A percentile compares a stretch with the other conserved stretches of the same genome.
phyloP scores from a whole-genome alignment of 2,329 filamentous ascomycete species.

The Peltaster fructicola region DNA sequence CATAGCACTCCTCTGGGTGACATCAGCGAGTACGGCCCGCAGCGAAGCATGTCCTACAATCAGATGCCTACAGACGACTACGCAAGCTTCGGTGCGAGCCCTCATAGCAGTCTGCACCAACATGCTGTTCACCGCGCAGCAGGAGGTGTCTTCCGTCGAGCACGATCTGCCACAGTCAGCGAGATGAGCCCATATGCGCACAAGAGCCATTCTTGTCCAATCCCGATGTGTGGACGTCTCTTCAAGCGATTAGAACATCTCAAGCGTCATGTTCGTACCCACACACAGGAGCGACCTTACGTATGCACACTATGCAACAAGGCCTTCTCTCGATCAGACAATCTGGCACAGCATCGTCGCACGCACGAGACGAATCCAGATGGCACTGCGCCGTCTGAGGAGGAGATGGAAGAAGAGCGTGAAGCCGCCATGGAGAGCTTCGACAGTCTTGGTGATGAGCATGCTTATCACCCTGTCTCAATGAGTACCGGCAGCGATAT shows the following conservation, averaged over 20 bases:
- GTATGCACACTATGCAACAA: constrained; percentile 96
- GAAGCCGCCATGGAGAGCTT: constrained; percentile 59
- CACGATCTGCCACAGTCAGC: constrained; percentile 88
- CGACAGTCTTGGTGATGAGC: constrained; percentile 19
- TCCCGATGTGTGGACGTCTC: constrained; percentile 85
- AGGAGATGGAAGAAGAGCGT: constrained; percentile 77
- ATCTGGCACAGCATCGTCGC: constrained; percentile 77
- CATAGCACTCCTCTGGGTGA: constrained; percentile 80
- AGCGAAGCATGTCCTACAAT: constrained; percentile 25
- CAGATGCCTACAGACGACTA: constrained; percentile 54
- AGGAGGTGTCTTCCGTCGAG: constrained; percentile 67
- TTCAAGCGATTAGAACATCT: constrained; percentile 99
- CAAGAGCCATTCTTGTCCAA: constrained; percentile 98
- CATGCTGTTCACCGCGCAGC: constrained; percentile 42
- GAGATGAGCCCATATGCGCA: constrained; percentile 91
- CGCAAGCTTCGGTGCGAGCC: constrained; percentile 39
- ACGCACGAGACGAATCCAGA: constrained; percentile 65
- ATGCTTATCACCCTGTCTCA: constrained; percentile 13
- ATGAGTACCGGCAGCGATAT: constrained; percentile 13
- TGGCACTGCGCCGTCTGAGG: constrained; percentile 50
- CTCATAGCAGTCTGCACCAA: constrained; percentile 33
- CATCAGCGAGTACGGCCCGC: constrained; percentile 40
- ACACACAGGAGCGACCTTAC: constrained; percentile 98
- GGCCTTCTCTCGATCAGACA: constrained; percentile 95
- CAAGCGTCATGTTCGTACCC: constrained; percentile 96